Evolutionary conservation across 2,329 filamentous ascomycete species (phyloP), one percentile per base, ranked within the genome.

Genomic region (Epichloe sp.): DNA sequence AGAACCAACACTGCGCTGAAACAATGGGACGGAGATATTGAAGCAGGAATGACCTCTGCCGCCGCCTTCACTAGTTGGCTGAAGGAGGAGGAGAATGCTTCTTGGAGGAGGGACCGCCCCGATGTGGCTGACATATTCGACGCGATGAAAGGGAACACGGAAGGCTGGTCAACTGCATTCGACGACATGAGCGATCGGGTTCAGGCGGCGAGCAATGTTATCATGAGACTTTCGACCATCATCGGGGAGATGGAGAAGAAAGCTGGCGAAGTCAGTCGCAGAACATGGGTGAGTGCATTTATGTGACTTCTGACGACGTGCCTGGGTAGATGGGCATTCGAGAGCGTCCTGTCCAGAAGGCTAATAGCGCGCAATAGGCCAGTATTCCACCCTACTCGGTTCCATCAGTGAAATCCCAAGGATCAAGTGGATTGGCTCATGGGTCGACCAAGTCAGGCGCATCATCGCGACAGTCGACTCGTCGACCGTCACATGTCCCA

Each of bases 91-190:
- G 76, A 79, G 44, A 72, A 81, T 38, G 74, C 78, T 4, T 73
- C 76, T 56, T 80, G 79, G 65, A 76, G 80, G 51, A 68, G 75
- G 48, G 80, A 84, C 46, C 78, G 86, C 21, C 73, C 77, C 2
- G 75, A 80, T 46, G 71, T 84, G 45, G 74, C 77, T 37, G 82
- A 86, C 45, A 88, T 95, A 19, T 93, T 86, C 59, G 79, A 83
- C 41, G 88, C 90, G 38, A 97, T 97, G 90, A 85, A 86, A 61
- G 87, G 88, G 36, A 97, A 97, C 59, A 84, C 89, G 8, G 86
- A 94, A 56, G 89, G 90, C 43, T 97, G 91, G 91, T 80, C 83
- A 52, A 81, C 83, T 52, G 88, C 88, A 6, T 83, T 95, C 60
- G 76, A 82, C 50, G 84, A 85, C 50, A 74, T 96, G 53, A 83